A percentile compares a stretch with the other conserved stretches of the same genome.
Conservation (phyloP, 2,329 filamentous ascomycete species). For the Sporothrix globosa region DNA sequence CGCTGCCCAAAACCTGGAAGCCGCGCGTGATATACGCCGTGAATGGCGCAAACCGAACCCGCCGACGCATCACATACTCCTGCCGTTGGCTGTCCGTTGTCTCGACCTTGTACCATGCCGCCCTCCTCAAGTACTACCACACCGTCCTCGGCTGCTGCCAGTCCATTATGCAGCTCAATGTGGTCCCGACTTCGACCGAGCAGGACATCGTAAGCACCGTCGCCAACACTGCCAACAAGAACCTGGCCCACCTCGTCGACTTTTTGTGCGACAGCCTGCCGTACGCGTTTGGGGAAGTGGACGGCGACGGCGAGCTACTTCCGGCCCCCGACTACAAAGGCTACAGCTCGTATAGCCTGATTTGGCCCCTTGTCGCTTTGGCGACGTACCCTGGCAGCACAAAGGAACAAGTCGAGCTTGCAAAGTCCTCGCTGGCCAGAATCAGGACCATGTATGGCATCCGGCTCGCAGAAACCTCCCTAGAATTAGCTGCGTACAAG, state of each 20-base stretch:
- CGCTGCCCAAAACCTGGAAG: constrained; percentile 11
- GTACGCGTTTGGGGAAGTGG: constrained; percentile 14
- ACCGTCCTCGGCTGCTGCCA: constrained; percentile 13
- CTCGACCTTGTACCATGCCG: constrained; percentile 5
- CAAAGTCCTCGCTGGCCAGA: neutral
- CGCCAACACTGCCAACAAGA: neutral
- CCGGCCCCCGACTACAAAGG: constrained; percentile 18
- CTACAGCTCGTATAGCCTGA: constrained; percentile 9
- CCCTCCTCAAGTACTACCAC: constrained; percentile 2
- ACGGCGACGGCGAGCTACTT: neutral
- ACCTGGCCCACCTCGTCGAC: neutral
- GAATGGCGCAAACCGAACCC: neutral
- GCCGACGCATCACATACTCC: constrained; percentile 6
- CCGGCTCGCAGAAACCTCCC: neutral
- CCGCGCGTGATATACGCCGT: neutral
- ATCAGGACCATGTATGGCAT: constrained; percentile 20
- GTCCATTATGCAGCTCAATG: neutral
- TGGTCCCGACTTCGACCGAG: neutral
- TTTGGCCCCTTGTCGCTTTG: neutral
- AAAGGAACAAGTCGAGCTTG: neutral
- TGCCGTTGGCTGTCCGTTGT: constrained; percentile 5
- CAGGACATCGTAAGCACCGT: neutral
- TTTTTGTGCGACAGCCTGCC: constrained; percentile 5
- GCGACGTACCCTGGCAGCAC: neutral
- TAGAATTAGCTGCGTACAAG: neutral